These are phyloP conservation scores for Penicillium cosmopolitanum DNA, from an alignment of 495 filamentous ascomycete species.

Conservation along the genomic window DNA sequence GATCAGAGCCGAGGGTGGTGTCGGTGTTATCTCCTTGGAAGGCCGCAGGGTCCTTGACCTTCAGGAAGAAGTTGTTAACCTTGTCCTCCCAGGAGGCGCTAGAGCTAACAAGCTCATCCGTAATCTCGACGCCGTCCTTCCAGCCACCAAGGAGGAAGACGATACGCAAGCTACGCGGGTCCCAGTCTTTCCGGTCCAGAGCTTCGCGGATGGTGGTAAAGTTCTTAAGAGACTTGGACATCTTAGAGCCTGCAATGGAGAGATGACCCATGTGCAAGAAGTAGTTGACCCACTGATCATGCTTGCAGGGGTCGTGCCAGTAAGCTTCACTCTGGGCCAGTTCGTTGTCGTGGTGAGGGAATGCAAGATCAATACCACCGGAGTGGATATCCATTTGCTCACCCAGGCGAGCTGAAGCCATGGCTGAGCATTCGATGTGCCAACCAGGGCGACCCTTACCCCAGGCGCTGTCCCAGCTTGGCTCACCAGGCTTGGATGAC, in stretches of 20 bases:
- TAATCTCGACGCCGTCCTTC: slow-evolving; percentile 92
- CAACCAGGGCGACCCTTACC: slow-evolving; percentile 87
- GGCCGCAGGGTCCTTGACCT: slow-evolving; percentile 52
- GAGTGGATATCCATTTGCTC: slow-evolving; percentile 88
- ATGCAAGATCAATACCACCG: slow-evolving; percentile 89
- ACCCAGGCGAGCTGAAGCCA: slow-evolving; percentile 87
- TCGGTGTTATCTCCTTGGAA: slow-evolving; percentile 44
- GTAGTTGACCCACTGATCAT: slow-evolving; percentile 89
- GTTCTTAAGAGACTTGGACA: slow-evolving; percentile 95
- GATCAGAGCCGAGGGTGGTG: slow-evolving; percentile 37
- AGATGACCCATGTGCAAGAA: slow-evolving; percentile 97
- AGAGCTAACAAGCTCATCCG: slow-evolving; percentile 73
- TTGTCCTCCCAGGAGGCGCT: slow-evolving; percentile 80
- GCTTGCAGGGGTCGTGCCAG: slow-evolving; percentile 43
- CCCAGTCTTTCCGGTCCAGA: slow-evolving; percentile 74
- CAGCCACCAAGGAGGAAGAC: slow-evolving; percentile 87
- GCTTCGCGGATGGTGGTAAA: slow-evolving; percentile 95
- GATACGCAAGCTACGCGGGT: slow-evolving; percentile 77
- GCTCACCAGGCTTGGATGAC: slow-evolving; percentile 87
- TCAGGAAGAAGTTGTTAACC: slow-evolving; percentile 90
- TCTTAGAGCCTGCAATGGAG: slow-evolving; percentile 87
- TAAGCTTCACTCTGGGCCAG: slow-evolving; percentile 93
- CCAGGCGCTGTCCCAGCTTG: slow-evolving; percentile 86
- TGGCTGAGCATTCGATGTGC: slow-evolving; percentile 98
- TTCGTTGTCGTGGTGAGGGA: slow-evolving; percentile 97